Percentiles rank a stretch among this genome's conserved stretches.
Evolutionary conservation across 371 early-diverging fungal species (phyloP).

Genomic region (Lichtheimia hyalospora): DNA sequence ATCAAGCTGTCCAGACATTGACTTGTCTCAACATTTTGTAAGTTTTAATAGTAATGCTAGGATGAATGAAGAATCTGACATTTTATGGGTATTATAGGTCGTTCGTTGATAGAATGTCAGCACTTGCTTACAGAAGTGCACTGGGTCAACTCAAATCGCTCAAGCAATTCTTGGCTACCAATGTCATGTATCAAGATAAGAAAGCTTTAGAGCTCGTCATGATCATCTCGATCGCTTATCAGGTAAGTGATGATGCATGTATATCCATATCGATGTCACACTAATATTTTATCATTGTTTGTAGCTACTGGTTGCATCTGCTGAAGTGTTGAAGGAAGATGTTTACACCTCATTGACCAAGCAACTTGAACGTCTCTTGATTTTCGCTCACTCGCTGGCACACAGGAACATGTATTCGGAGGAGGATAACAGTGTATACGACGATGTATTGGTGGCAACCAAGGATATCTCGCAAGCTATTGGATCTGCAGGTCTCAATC

Average conservation of each 20-base stretch:
- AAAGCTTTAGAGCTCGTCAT: slow-evolving; percentile 30
- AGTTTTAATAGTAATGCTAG: slow-evolving; percentile 9
- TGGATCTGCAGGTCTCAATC: slow-evolving; percentile 18
- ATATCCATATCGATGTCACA: too few species aligned
- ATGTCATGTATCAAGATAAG: slow-evolving; percentile 30
- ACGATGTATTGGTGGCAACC: slow-evolving; percentile 10
- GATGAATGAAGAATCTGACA: not conserved
- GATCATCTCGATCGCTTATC: slow-evolving; percentile 32
- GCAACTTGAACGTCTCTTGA: slow-evolving; percentile 2
- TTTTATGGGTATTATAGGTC: slow-evolving; percentile 12
- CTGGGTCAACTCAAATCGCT: slow-evolving; percentile 28
- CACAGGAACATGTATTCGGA: slow-evolving; percentile 2
- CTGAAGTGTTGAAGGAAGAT: slow-evolving; percentile 7
- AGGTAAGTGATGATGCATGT: slow-evolving; percentile 23
- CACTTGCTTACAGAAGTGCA: slow-evolving; percentile 37
- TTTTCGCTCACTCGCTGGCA: not conserved
- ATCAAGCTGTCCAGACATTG: slow-evolving; percentile 58
- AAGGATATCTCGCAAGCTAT: slow-evolving; percentile 3
- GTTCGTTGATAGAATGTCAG: slow-evolving; percentile 42
- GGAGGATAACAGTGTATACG: slow-evolving; percentile 8
- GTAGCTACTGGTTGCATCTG: slow-evolving; percentile 23
- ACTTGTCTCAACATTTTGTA: slow-evolving; percentile 59
- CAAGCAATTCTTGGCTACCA: slow-evolving; percentile 26
- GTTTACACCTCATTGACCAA: not conserved
- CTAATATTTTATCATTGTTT: not conserved